Base-by-base conservation (phyloP, 768 basidiomycete genomes). In the Boletus barrowsii region DNA sequence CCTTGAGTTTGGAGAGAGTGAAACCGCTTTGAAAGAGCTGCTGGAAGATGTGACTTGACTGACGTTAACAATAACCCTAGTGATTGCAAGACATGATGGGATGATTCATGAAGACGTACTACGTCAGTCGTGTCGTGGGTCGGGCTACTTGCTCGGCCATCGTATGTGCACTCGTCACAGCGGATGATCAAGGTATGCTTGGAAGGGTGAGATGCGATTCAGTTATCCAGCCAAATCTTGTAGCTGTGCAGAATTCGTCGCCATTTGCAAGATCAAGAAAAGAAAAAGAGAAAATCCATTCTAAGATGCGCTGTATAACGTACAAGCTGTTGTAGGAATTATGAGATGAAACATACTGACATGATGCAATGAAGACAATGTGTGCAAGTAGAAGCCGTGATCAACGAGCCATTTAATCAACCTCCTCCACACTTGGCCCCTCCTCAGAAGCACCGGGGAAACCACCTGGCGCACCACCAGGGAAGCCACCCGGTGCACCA, bases 371-470 rank as follows among this genome's bases (percentile, higher is more conserved):
- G 60, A 55, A 60, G 44, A 68, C 54, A 51, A 55, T 56, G 49
- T 43, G 62, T 58, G 60, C 65, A 58, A 61, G 47, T 48, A 50
- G 37, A 60, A 62, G 59, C 57, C 56, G 32, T 32, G 30, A 40
- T 48, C 52, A 40, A n/a, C 46, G 42, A 53, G 54, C 51, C 60
- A 54, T 58, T 80, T 81, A 90, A 70, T 90, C 87, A 63, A 93
- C 93, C 76, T 94, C 92, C 79, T 95, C 92, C 49, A 94, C 92
- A 54, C 85, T 87, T 43, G 92, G 93, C 42, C 93, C 93, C 30
- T 91, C 91, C 71, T 89, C 90, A 47, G 75, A 72, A 35, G 78
- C 83, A 52, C 84, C 83, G 32, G 85, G 84, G 79, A 83, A 83
- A 46, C 83, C 84, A 48, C 87, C 88, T 33, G 87, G 84, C 44